A percentile compares a stretch with the other conserved stretches of the same genome.
These are phyloP conservation scores for Nothophoma quercina DNA, from an alignment of 2,329 filamentous ascomycete genomes.

Conservation along the genomic window DNA sequence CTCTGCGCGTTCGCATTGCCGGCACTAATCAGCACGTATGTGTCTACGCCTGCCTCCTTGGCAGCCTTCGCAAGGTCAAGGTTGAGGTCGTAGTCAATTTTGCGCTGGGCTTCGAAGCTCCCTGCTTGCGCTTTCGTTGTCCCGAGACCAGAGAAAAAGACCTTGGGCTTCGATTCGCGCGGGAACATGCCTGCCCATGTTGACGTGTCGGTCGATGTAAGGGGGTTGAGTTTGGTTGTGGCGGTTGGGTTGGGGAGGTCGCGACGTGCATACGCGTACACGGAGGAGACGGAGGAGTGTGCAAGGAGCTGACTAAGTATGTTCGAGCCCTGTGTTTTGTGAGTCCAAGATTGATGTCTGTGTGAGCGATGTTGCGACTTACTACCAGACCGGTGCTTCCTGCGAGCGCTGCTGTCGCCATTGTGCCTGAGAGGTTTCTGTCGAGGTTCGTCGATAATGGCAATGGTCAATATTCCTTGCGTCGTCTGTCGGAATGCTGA, in stretches of 20 bases:
- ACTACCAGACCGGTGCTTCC: conserved; percentile 71
- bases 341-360: not conserved
- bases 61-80: conserved; percentile 78
- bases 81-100: conserved; percentile 89
- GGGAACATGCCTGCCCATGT: conserved; percentile 72
- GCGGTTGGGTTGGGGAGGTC: conserved; percentile 59
- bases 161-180: conserved; percentile 63
- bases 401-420: conserved; percentile 63
- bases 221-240: conserved; percentile 69
- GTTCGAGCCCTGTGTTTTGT: conserved; percentile 68
- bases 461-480: too few relatives aligned
- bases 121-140: conserved; percentile 81
- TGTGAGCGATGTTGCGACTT: conserved; percentile 21
- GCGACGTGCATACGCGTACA: conserved; percentile 73
- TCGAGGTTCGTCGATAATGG: too few relatives aligned
- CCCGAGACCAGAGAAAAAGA: conserved; percentile 80
- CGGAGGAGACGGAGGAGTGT: conserved; percentile 59
- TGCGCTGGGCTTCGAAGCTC: conserved; percentile 79
- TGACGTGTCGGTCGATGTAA: conserved; percentile 70
- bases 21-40: conserved; percentile 79
- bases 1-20: conserved; percentile 57
- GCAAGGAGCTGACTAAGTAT: conserved; percentile 72
- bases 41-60: conserved; percentile 73
- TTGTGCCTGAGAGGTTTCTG: conserved; percentile 25
- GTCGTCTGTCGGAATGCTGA: too few relatives aligned